These are phyloP conservation scores for Diaporthe helianthi DNA, from an alignment of 2,329 filamentous ascomycete genomes.

Conservation along the genomic window DNA sequence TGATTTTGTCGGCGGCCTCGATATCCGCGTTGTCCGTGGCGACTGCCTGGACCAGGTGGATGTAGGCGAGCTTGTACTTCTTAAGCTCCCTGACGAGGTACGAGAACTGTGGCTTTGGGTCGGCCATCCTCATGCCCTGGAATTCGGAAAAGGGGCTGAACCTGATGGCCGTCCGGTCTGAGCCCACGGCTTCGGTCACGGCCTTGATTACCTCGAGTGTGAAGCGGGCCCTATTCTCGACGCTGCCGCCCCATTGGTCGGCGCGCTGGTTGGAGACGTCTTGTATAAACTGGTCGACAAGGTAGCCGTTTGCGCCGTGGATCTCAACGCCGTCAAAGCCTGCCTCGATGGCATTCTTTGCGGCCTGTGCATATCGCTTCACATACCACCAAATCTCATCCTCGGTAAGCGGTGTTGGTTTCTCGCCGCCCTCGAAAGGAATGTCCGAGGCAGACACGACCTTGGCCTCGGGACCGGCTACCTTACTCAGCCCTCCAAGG, in stretches of 20 bases:
- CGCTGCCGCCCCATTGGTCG: conserved; percentile 60
- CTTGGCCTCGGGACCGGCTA: conserved; percentile 40
- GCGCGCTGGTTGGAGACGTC: conserved; percentile 60
- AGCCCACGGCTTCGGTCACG: conserved; percentile 57
- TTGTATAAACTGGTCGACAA: conserved; percentile 62
- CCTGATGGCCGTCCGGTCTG: conserved; percentile 58
- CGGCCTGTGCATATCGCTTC: conserved; percentile 41
- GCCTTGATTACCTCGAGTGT: conserved; percentile 59
- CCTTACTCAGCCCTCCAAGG: conserved; percentile 41
- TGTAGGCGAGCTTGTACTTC: conserved; percentile 59
- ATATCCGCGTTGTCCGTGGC: conserved; percentile 48
- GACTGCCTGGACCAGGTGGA: conserved; percentile 63
- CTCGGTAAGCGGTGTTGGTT: conserved; percentile 49
- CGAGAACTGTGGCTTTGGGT: conserved; percentile 64
- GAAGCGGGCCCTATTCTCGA: conserved; percentile 62
- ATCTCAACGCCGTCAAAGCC: conserved; percentile 57
- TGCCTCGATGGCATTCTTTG: conserved; percentile 56
- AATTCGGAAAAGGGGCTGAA: conserved; percentile 62
- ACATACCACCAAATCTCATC: conserved; percentile 50
- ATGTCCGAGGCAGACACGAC: conserved; percentile 50
- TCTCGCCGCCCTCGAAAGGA: conserved; percentile 50
- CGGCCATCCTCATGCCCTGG: conserved; percentile 64
- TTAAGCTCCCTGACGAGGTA: conserved; percentile 59
- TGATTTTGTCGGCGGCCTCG: conserved; percentile 43
- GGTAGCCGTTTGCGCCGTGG: conserved; percentile 50